A percentile compares a stretch with the other conserved stretches of the same genome.
Evolutionary conservation across 2,329 filamentous ascomycete species (phyloP).

Genomic region (Dichotomopilus funicola): DNA sequence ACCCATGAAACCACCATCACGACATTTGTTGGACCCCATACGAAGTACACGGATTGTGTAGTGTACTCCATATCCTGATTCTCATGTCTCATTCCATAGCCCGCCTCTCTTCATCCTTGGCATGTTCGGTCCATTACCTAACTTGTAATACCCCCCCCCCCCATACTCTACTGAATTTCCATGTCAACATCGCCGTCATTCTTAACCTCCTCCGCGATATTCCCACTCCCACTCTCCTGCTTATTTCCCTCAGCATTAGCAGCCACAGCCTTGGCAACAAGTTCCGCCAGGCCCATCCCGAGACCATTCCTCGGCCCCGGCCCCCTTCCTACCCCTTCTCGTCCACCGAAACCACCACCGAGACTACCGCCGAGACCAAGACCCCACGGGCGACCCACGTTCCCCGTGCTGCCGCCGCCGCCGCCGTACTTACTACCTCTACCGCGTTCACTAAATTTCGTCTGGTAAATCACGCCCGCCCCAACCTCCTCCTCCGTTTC

Average conservation of each 20-base stretch:
- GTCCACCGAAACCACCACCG: neutral
- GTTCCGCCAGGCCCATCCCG: constrained; percentile 16
- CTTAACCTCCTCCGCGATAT: neutral
- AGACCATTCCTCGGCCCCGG: neutral
- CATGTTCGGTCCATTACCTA: too few species aligned
- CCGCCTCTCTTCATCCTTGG: too few species aligned
- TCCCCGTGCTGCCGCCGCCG: neutral
- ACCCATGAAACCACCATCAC: too few species aligned
- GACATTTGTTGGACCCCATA: too few species aligned
- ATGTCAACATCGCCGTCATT: too few species aligned
- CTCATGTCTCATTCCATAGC: too few species aligned
- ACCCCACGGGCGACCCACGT: neutral
- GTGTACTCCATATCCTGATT: too few species aligned
- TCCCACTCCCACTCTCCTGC: neutral
- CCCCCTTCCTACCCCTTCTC: neutral
- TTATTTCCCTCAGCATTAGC: neutral
- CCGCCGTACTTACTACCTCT: neutral
- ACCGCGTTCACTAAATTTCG: constrained; percentile 4
- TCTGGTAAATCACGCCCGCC: constrained; percentile 5
- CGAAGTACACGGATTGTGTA: too few species aligned
- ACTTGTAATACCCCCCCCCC: neutral
- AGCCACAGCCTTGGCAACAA: constrained; percentile 17
- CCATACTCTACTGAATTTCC: neutral
- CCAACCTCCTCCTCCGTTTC: neutral
- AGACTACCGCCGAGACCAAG: neutral